Conservation (phyloP, 164 flowering plant genomes). For the Cinnamomum micranthum region DNA sequence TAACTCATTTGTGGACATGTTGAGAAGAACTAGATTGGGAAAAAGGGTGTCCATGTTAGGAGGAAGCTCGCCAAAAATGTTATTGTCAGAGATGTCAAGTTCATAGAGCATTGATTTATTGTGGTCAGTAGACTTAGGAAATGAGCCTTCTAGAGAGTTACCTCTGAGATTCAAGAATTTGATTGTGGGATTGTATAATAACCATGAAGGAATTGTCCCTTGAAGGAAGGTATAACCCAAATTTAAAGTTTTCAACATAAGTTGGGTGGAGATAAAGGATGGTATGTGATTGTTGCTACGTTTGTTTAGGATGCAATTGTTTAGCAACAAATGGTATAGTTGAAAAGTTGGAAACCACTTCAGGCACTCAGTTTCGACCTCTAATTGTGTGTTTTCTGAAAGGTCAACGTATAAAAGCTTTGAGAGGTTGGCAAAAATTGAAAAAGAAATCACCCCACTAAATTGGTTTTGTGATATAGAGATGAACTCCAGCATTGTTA, state of each 20-base stretch:
- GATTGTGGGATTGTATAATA: neutral
- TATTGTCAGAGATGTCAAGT: neutral
- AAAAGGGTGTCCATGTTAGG: neutral
- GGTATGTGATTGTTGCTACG: neutral
- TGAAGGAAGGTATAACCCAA: slow-evolving; percentile 1
- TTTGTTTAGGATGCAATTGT: slow-evolving; percentile 3
- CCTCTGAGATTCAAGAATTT: neutral
- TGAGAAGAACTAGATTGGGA: neutral
- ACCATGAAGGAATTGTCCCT: slow-evolving; percentile 8
- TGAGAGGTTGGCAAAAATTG: slow-evolving; percentile 7
- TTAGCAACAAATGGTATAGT: neutral
- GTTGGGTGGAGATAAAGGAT: slow-evolving; percentile 2
- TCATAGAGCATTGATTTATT: neutral
- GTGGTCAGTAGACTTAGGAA: neutral
- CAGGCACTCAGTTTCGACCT: neutral
- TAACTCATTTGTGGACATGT: slow-evolving; percentile 4
- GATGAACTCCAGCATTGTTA: slow-evolving; percentile 4
- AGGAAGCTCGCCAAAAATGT: neutral
- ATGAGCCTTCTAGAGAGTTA: neutral
- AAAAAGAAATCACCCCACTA: too few species aligned
- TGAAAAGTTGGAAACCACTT: slow-evolving; percentile 5
- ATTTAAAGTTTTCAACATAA: neutral
- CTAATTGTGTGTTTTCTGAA: neutral
- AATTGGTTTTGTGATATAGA: neutral
- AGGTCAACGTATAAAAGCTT: neutral